Percentiles rank a stretch among this genome's conserved stretches.
Evolutionary conservation across 176 grass and related monocot genomes (phyloP).

Genomic region (Oryza coarctata): DNA sequence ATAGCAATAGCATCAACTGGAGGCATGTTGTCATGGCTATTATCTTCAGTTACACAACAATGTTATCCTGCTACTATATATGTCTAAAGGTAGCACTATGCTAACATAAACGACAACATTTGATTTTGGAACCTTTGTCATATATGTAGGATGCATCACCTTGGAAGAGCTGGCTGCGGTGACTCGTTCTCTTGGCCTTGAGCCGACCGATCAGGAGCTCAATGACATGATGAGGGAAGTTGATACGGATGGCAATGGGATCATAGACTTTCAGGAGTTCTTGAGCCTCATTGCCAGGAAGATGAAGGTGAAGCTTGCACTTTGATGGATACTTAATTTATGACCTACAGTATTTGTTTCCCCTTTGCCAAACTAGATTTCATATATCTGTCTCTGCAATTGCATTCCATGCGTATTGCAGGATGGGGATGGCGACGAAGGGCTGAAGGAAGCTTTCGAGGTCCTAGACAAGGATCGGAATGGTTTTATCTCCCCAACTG

Average conservation of each 20-base stretch:
- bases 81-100: neutral
- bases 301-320: conserved; percentile 43
- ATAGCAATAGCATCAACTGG: neutral
- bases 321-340: neutral
- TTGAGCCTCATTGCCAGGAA: conserved; percentile 57
- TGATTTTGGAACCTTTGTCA: conserved; percentile 3
- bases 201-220: conserved; percentile 64
- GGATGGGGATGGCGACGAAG: conserved; percentile 64
- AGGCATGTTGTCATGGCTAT: neutral
- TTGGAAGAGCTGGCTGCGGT: conserved; percentile 62
- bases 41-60: neutral
- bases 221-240: conserved; percentile 77
- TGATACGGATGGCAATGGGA: conserved; percentile 70
- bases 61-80: too few relatives aligned
- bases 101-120: neutral
- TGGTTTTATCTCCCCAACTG: conserved; percentile 70
- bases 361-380: neutral
- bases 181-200: conserved; percentile 53
- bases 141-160: conserved; percentile 66
- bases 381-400: neutral
- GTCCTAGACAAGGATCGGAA: conserved; percentile 82
- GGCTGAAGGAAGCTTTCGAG: conserved; percentile 76
- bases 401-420: conserved; percentile 1
- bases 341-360: neutral
- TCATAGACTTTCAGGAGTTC: conserved; percentile 82